These are phyloP conservation scores for Carpinus fangiana DNA, from an alignment of 306 rosid species.

Conservation along the genomic window DNA sequence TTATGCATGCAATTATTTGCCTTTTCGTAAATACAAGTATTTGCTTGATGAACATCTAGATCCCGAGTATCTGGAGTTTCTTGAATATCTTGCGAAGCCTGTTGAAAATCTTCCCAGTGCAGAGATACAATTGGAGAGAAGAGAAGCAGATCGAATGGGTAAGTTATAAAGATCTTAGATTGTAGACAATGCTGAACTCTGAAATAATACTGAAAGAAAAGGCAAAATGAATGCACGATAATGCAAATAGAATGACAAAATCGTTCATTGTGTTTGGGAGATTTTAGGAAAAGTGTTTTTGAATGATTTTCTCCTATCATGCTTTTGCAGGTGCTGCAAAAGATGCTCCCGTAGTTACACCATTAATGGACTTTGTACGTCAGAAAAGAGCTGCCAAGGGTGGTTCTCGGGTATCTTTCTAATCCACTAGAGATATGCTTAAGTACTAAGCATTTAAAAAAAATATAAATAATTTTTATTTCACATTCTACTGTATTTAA, in stretches of 20 bases:
- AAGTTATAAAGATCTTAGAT: constrained; percentile 27
- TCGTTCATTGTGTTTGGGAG: background rate
- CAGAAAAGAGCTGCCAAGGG: constrained; percentile 77
- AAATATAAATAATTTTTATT: background rate
- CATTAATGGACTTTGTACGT: constrained; percentile 82
- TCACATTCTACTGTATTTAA: background rate
- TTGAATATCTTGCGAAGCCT: constrained; percentile 66
- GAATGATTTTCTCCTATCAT: background rate
- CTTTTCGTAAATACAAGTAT: constrained; percentile 43
- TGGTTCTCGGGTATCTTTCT: constrained; percentile 56
- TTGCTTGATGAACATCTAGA: constrained; percentile 57
- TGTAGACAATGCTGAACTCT: background rate
- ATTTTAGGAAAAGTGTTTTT: background rate
- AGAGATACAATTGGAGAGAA: constrained; percentile 74
- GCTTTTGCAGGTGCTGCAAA: constrained; percentile 51
- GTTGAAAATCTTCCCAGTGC: constrained; percentile 84
- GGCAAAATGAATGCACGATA: background rate
- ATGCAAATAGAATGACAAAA: constrained; percentile 4
- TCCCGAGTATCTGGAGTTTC: constrained; percentile 75
- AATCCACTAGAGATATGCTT: background rate
- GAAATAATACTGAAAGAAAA: constrained; percentile 1
- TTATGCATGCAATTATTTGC: constrained; percentile 30
- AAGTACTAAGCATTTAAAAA: background rate
- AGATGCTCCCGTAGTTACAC: constrained; percentile 63
- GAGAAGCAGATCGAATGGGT: constrained; percentile 78